Base-by-base conservation (phyloP, 148 eudicot genomes). In the Amaranthus palmeri region DNA sequence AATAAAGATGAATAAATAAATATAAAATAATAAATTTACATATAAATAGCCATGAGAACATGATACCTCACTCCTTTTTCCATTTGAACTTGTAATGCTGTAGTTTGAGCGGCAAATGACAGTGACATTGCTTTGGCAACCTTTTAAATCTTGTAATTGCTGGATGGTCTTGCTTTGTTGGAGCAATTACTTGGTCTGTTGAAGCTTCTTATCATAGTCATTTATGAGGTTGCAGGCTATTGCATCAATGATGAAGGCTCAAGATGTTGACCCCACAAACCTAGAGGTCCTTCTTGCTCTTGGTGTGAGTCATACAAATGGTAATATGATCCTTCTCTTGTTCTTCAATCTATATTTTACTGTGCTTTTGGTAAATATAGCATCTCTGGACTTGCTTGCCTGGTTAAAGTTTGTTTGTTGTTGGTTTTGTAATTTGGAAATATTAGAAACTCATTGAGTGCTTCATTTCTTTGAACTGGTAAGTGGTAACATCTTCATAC, bases 301-400 rank as follows among this genome's bases (percentile, higher is more conserved):
- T 67, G 98, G 98, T 54, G 98, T 95, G 79, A 95, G 98, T 80
- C 98, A 95, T 73, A 95, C 98, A 60, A 91, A 95, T 85, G 97
- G 97, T 88, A 66, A 86, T 75, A 11, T 9, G 17, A 43, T 66
- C 56, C 44, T 41, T 15, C 43, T 68, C 43, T 48, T 73, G 56
- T 57, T 73, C 60, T 63, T 54, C 17, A 3, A 25, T 14, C 12
- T 3, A 10, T 7, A 10, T 15, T 65, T 47, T 6, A n/a, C 18
- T 40, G 3, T 10, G 14, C 41, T 2, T 54, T 73, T 65, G 51
- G 7, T 8, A 43, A 12, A 48, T 17, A 3, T 48, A 47, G 42
- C 15, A 9, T 47, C 4, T 15, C 69, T 15, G 54, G 14, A 46
- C 13, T 15, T 51, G 44, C 36, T 44, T 66, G 72, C 17, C 5